Evolutionary conservation across 2,329 filamentous ascomycete species (phyloP), one percentile per base, ranked within the genome.

Genomic region (Penicillium sp.): DNA sequence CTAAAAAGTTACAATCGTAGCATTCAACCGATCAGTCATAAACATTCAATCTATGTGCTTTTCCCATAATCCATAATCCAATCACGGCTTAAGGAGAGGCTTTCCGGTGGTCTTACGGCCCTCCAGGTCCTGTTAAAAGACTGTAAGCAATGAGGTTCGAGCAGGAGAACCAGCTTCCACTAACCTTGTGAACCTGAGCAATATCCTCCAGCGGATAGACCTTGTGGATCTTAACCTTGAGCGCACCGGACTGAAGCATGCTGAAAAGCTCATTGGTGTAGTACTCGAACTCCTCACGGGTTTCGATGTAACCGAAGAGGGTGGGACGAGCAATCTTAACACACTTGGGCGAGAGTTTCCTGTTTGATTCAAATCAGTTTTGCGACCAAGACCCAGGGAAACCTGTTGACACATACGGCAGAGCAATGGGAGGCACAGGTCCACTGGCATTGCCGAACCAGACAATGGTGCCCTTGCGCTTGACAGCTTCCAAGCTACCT

Each of bases 371-470:
- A 2, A 35, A 22, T 46, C n/a, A 51, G 43, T 4, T 16, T 30
- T 9, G 4, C 22, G 6, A 39, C 38, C 24, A 28, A 36, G 16
- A 22, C 20, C 20, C 9, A 43, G 18, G 20, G 8, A 14, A 41
- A 33, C 24, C 63, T 41, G 78, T 71, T 2, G 39, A 71, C 67
- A 69, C 89, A 71, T 71, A 83, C 76, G 74, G 68, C 60, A 88
- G 78, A 43, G 77, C 71, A 58, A 87, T 72, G 0, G 89, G 89
- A n/a, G 85, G 84, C 1, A 94, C 88, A 3, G 88, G 81, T 5
- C 91, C 92, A 71, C 84, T 82, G 7, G 89, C 88, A 72, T 95
- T 95, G 3, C 90, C 90, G 73, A 92, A 95, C 44, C 83, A 86
- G 24, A 90, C 80, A 63, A 95, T 73, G 1, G 79, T 87, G 5